Base-by-base conservation (phyloP, 228 moss, liverwort and hornwort genomes). In the Sphagnum magellanicum region DNA sequence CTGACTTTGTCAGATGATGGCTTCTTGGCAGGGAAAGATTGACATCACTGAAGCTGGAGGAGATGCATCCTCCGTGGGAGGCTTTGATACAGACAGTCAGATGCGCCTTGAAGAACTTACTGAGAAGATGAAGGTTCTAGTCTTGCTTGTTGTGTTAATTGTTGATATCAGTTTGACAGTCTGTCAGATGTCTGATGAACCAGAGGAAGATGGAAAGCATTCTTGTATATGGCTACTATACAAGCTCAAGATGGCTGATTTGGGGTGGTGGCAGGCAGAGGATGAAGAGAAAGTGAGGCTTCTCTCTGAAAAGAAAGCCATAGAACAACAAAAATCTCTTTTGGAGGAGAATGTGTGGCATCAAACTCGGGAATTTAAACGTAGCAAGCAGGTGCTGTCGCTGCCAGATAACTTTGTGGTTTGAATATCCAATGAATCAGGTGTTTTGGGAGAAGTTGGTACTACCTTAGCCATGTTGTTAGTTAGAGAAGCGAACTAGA, bases 241-340 rank as follows among this genome's bases (percentile, higher is more conserved):
- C 3, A 1, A 59, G 59, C 8, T 48, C 47, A 8, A 63, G 8
- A 63, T 16, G 16, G n/a, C 6, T 53, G 32, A 32, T 32, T 32
- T 32, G 32, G 48, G 17, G 16, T 53, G 48, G 6, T 48, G 68
- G 10, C 67, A 93, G 91, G 72, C 83, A 69, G 89, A 85, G 76
- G 93, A 89, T 68, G 91, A 89, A 48, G 82, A 84, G 74, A 82
- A 86, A 70, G 82, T 85, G 68, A 82, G 80, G 76, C 70, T 87
- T 47, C 66, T 88, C 52, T 74, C 8, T 48, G 77, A 86, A 68
- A 84, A 89, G 71, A 83, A 81, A n/a, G 64, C 70, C 65, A 91
- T 91, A 74, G 91, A 94, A 80, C 81, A 88, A 51, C 91, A 94
- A 6, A 91, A 94, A 53, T 75, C 80, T 48, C 86, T 82, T 70